Base-by-base conservation (phyloP, 139 green algal genomes). In the Picochlorum costavermella region DNA sequence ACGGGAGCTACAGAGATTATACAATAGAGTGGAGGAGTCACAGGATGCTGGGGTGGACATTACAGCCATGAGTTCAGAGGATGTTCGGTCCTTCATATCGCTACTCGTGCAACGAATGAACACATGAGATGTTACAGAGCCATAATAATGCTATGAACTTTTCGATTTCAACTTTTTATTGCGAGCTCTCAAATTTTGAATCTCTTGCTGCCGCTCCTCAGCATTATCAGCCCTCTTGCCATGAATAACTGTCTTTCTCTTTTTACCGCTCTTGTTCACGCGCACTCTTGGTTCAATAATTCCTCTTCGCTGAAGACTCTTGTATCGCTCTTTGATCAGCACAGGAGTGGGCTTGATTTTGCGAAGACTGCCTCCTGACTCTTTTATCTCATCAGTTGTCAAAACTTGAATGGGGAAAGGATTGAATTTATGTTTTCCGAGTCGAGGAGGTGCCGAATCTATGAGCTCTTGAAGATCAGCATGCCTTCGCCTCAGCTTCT, bases 271-370 rank as follows among this genome's bases (percentile, higher is more conserved):
- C 36, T 75, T 70, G 10, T 55, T 58, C 26, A 67, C 68, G 23
- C 67, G 74, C 61, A 71, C 62, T n/a, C 85, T 64, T 3, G 88
- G 84, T 86, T 96, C 89, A 2, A 95, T 76, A 8, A 90, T 25
- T 13, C 83, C 84, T 0, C 85, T 76, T 60, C 81, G 75, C 73
- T 96, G 88, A 59, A 96, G 67, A 56, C 76, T 84, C 65, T 90
- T 91, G 76, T 84, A 95, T 16, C 79, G 60, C 56, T 86, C 79
- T 31, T 68, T 68, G 8, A 62, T 56, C 56, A 84, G 64, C 49
- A 74, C 67, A 20, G 70, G 44, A 5, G 71, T 68, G 10, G 74
- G 61, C 56, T 78, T 83, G 12, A 89, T 61, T 20, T 62, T 48
- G 2, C 86, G 67, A 62, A 94, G 71, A 62, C 79, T 86, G 69